These are phyloP conservation scores for Candida smagusa DNA, from an alignment of 1,139 yeast genomes.

Conservation along the genomic window DNA sequence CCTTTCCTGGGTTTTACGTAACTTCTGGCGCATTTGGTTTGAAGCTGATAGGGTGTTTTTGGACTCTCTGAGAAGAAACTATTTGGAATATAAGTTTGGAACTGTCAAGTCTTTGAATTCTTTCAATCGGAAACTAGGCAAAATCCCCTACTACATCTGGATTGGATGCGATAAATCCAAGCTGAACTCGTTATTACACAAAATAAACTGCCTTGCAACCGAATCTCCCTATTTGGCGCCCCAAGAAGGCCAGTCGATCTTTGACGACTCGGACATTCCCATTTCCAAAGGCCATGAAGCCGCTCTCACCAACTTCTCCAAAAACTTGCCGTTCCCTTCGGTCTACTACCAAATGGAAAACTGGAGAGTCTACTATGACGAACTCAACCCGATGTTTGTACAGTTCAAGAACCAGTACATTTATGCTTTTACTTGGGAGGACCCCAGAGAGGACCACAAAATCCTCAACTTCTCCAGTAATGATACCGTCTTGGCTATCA, in stretches of 20 bases:
- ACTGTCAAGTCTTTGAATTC: slow-evolving; percentile 71
- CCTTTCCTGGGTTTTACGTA: slow-evolving; percentile 72
- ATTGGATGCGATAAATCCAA: slow-evolving; percentile 71
- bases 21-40: slow-evolving; percentile 86
- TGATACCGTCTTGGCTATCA: slow-evolving; percentile 77
- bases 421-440: slow-evolving; percentile 90
- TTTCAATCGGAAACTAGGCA: slow-evolving; percentile 62
- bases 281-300: slow-evolving; percentile 75
- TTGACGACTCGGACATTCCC: slow-evolving; percentile 27
- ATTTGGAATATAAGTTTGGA: slow-evolving; percentile 77
- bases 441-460: slow-evolving; percentile 74
- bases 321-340: slow-evolving; percentile 74
- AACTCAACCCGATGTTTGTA: slow-evolving; percentile 59
- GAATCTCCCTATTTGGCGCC: slow-evolving; percentile 82
- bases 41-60: slow-evolving; percentile 79
- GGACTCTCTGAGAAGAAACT: slow-evolving; percentile 79
- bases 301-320: slow-evolving; percentile 57
- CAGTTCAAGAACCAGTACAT: slow-evolving; percentile 78
- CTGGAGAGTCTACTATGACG: slow-evolving; percentile 81
- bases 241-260: slow-evolving; percentile 7
- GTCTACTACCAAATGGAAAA: slow-evolving; percentile 71
- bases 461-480: slow-evolving; percentile 57
- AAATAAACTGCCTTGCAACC: slow-evolving; percentile 71
- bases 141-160: slow-evolving; percentile 82
- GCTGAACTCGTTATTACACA: slow-evolving; percentile 56